Evolutionary conservation across 2,329 filamentous ascomycete genomes (phyloP), one percentile per base, ranked within the genome.

Genomic region (Epichloe typhina): DNA sequence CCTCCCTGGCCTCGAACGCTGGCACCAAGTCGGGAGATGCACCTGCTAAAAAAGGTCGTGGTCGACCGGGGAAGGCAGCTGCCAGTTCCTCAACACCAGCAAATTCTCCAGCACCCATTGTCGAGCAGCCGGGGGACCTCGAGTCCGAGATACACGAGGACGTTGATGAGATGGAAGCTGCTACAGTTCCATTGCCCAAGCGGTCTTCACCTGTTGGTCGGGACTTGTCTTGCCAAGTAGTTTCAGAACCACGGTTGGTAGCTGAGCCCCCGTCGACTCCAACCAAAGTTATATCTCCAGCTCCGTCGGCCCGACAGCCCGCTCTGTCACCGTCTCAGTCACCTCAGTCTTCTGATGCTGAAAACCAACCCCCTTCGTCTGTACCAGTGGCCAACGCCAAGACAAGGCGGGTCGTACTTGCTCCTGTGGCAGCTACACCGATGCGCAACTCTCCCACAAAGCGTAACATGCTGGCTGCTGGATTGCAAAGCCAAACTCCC

Each of bases 321-420:
- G 77, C 67, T 1, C 57, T 78, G 5, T 80, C 79, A 0, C 82
- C 81, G 0, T 86, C 83, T 0, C 76, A 77, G 17, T 86, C 85
- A 1, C 83, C 83, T 0, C 85, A 88, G 58, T 84, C 85, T 1
- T 90, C 86, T 0, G 84, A 93, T 61, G 84, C 84, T 0, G 87
- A 93, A 64, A 91, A 91, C 57, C 81, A 79, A 46, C 85, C 85
- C 1, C 86, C 86, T 0, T 86, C 84, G 1, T 81, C 82, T 5
- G 78, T 73, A 49, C 77, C 76, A 1, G 71, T 75, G 3, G 72
- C 70, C 49, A 73, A 69, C 57, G 49, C 69, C 53, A 62, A 66
- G 54, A 58, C 67, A 46, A 75, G 74, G 61, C 70, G 74, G 5
- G 64, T 75, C 23, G 69, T 70, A 0, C 66, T 81, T 6, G 69